Conservation (phyloP, 106 monocot species). For the Acanthochlamys bracteata region DNA sequence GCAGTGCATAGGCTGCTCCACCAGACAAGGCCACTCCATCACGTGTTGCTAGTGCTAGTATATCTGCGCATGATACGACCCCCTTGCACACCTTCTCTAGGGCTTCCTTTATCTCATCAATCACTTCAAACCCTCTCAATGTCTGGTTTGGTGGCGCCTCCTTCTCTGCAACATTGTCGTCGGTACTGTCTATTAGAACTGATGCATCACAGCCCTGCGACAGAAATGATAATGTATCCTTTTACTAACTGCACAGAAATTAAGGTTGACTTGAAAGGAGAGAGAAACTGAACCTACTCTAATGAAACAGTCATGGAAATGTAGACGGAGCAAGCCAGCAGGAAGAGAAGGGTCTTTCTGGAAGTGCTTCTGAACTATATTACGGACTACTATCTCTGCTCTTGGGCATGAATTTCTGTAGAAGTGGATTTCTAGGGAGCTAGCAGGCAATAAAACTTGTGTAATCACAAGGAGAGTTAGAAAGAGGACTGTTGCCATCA, state of each 20-base stretch:
- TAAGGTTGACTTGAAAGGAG: too few relatives aligned
- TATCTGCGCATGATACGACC: conserved; percentile 43
- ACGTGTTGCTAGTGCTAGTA: conserved; percentile 28
- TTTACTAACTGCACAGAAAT: too few relatives aligned
- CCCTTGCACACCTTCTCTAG: conserved; percentile 31
- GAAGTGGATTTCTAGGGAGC: conserved; percentile 25
- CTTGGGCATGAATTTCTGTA: conserved; percentile 37
- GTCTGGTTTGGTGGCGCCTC: conserved; percentile 35
- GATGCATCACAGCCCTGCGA: conserved; percentile 46
- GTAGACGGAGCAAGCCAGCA: conserved; percentile 30
- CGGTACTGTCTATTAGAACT: conserved; percentile 25
- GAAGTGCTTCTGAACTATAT: conserved; percentile 16
- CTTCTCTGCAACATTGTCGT: conserved; percentile 27
- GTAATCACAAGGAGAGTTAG: conserved; percentile 1
- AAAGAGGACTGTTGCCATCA: conserved; percentile 1
- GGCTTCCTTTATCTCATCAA: conserved; percentile 25
- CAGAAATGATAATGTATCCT: not conserved
- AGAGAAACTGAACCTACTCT: conserved; percentile 11
- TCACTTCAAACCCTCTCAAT: conserved; percentile 29
- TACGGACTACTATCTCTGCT: conserved; percentile 27
- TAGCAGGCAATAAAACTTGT: not conserved
- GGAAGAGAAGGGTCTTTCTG: conserved; percentile 19
- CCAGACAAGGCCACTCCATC: conserved; percentile 31
- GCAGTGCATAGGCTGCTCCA: conserved; percentile 17
- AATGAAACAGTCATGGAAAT: conserved; percentile 58